Conservation (phyloP, 495 filamentous ascomycete genomes). For the Rostrohypoxylon terebratum region DNA sequence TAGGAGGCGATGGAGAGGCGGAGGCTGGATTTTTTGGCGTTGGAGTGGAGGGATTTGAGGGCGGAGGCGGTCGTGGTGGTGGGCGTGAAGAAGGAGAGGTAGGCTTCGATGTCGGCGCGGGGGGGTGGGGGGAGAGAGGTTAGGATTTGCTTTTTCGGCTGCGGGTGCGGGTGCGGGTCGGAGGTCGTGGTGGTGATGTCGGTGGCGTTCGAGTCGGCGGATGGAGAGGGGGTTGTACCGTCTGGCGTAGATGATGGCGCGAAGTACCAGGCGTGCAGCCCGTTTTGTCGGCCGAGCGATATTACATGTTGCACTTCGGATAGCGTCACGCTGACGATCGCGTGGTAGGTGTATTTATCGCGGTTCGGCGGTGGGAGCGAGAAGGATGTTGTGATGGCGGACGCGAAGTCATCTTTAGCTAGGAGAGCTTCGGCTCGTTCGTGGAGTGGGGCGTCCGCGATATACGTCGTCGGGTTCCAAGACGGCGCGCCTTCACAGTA, state of each 20-base stretch:
- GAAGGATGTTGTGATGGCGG: conserved; percentile 66
- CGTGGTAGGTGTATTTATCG: conserved; percentile 70
- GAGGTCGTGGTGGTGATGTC: neutral
- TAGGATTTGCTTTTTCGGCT: conserved; percentile 8
- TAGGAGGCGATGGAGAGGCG: conserved; percentile 62
- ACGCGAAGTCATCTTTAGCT: conserved; percentile 58
- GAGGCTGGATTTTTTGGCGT: conserved; percentile 68
- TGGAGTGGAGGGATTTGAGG: conserved; percentile 64
- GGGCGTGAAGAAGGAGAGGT: conserved; percentile 69
- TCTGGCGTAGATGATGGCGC: conserved; percentile 49
- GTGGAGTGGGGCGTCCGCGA: conserved; percentile 40
- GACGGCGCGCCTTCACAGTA: conserved; percentile 48
- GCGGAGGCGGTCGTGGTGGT: conserved; percentile 61
- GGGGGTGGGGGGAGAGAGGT: conserved; percentile 58
- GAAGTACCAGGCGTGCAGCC: conserved; percentile 59
- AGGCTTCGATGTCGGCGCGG: conserved; percentile 63
- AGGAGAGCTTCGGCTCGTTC: conserved; percentile 47
- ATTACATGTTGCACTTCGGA: conserved; percentile 65
- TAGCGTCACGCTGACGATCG: conserved; percentile 63
- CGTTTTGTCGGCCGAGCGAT: conserved; percentile 56
- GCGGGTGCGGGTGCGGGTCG: conserved; percentile 42
- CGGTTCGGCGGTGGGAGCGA: conserved; percentile 50
- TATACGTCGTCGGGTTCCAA: conserved; percentile 44
- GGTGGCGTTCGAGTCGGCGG: neutral
- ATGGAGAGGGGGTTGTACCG: conserved; percentile 36